Evolutionary conservation across 225 moss, liverwort and hornwort genomes (phyloP).

Genomic region (Physcomitrium patens): DNA sequence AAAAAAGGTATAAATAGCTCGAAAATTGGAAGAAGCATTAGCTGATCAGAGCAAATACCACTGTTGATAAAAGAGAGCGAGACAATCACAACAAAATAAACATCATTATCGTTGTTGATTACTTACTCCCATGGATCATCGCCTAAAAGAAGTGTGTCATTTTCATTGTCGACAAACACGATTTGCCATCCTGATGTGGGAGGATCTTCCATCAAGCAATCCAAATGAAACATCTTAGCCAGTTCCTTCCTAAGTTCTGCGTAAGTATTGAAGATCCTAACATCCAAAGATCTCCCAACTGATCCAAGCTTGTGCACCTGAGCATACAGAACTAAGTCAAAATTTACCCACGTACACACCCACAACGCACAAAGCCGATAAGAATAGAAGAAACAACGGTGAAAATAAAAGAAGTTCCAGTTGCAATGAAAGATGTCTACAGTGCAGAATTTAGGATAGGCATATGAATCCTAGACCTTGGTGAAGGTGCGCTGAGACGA

Average conservation of each 20-base stretch:
- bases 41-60: conserved; percentile 1
- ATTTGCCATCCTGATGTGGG: conserved; percentile 83
- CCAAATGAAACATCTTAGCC: conserved; percentile 79
- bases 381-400: conserved; percentile 20
- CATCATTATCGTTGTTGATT: not conserved
- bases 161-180: conserved; percentile 92
- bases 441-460: conserved; percentile 31
- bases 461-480: conserved; percentile 52
- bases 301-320: conserved; percentile 93
- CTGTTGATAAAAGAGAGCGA: not conserved
- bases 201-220: conserved; percentile 88
- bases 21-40: not conserved
- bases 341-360: conserved; percentile 7
- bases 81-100: not conserved
- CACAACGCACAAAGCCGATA: conserved; percentile 25
- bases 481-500: conserved; percentile 79
- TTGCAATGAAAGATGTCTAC: conserved; percentile 15
- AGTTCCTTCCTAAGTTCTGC: conserved; percentile 76
- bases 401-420: conserved; percentile 4
- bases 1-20: not conserved
- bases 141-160: conserved; percentile 86
- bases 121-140: conserved; percentile 99
- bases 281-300: conserved; percentile 90
- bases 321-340: conserved; percentile 29
- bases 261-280: conserved; percentile 79